Evolutionary conservation across 148 eudicot genomes (phyloP), one percentile per base, ranked within the genome.

Genomic region (Rhododendron williamsianum): DNA sequence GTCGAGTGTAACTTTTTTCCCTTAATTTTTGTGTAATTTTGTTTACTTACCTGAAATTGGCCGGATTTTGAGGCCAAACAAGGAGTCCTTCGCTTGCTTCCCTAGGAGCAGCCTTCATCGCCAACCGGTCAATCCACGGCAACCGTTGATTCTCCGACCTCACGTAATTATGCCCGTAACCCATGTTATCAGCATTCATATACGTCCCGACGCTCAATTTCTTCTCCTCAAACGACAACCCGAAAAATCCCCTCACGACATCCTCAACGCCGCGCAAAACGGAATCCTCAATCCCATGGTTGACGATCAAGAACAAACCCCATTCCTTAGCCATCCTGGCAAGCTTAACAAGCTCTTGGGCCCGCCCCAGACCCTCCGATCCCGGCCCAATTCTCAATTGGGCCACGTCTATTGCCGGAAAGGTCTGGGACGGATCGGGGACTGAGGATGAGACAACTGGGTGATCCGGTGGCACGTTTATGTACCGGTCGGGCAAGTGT

Each of bases 41-140:
- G n/a, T 38, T 38, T 15, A 36, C 25, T 52, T 18, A 86, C 90
- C 88, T 86, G 83, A 88, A 88, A 25, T 84, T 80, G 25, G 86
- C 41, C 63, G 88, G 90, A 35, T 84, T 88, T 13, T 84, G 63
- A 80, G 90, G 90, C 90, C 90, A 88, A 36, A 86, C 88, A 72
- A 0, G n/a, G 30, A 76, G 84, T 49, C 86, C 76, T 2, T 76
- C 51, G 0, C 72, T 65, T 21, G 87, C 87, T 16, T 84, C 84
- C 81, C 16, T 46, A 0, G 89, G 90, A 73, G 88, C 81, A 10
- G 81, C 88, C 35, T 86, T 86, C 88, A 88, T 48, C 4, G 86
- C 54, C 87, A 88, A 52, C 13, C 87, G 90, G 80, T 88, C 90
- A 78, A 86, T 72, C 90, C 90, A 86, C 80, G 35, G 52, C 84